Percentiles rank a stretch among this genome's conserved stretches.
phyloP scores from a whole-genome alignment of 2,329 filamentous ascomycete species.

The Verticillium nubilum region DNA sequence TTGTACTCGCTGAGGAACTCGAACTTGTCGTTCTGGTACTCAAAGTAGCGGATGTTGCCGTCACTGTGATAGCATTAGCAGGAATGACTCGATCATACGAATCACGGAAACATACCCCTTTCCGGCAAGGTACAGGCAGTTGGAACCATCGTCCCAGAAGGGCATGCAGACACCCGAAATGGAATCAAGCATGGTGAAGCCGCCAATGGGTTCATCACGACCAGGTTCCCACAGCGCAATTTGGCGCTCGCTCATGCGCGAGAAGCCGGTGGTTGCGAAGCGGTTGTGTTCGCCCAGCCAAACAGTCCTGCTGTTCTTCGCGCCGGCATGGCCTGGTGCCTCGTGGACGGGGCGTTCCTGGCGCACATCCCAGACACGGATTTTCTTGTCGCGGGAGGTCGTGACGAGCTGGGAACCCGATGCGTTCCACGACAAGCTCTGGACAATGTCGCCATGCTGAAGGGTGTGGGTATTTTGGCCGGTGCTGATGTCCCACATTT shows the following conservation, averaged over 20 bases:
- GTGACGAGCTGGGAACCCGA: slow-evolving; percentile 82
- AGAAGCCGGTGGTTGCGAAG: slow-evolving; percentile 95
- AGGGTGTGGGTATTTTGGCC: slow-evolving; percentile 70
- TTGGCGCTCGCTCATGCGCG: slow-evolving; percentile 96
- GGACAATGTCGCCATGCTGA: slow-evolving; percentile 86
- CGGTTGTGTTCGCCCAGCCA: slow-evolving; percentile 98
- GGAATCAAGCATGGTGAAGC: slow-evolving; percentile 85
- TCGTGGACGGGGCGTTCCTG: slow-evolving; percentile 87
- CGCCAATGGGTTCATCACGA: slow-evolving; percentile 78
- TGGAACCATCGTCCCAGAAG: slow-evolving; percentile 97
- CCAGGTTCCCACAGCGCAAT: slow-evolving; percentile 93
- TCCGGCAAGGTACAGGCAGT: slow-evolving; percentile 91
- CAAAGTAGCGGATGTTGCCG: slow-evolving; percentile 98
- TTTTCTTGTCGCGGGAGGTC: slow-evolving; percentile 95
- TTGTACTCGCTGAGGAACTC: slow-evolving; percentile 97
- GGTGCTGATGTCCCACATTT: slow-evolving; percentile 88
- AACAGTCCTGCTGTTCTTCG: slow-evolving; percentile 94
- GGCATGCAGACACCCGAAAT: slow-evolving; percentile 99
- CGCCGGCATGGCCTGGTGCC: slow-evolving; percentile 77
- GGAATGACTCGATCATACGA: background rate
- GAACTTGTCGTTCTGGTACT: slow-evolving; percentile 98
- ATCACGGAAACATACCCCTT: slow-evolving; percentile 68
- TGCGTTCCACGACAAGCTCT: slow-evolving; percentile 93
- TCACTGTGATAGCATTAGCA: slow-evolving; percentile 54
- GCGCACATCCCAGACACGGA: slow-evolving; percentile 94